Conservation (phyloP, 164 flowering plant genomes). For the Vitis vinifera region DNA sequence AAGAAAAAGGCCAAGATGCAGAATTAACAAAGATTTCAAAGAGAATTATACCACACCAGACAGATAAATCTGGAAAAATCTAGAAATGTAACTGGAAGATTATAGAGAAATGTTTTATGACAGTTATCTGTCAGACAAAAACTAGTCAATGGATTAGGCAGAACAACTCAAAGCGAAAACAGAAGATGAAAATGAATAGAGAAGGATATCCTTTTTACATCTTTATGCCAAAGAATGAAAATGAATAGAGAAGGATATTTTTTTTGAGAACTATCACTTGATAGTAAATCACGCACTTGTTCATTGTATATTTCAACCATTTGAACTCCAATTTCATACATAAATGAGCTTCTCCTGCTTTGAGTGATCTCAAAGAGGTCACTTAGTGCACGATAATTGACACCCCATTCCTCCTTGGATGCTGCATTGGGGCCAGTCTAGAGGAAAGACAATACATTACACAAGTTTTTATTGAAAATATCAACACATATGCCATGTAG, state of each 20-base stretch:
- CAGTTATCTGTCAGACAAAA: neutral
- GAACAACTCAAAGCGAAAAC: neutral
- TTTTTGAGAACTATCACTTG: conserved; percentile 43
- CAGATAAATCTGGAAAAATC: neutral
- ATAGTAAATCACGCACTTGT: conserved; percentile 73
- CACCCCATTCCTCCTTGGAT: conserved; percentile 61
- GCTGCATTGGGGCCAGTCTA: conserved; percentile 61
- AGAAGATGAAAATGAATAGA: neutral
- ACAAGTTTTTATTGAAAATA: neutral
- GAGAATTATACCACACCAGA: neutral
- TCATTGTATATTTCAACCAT: conserved; percentile 82
- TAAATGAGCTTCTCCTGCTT: conserved; percentile 38
- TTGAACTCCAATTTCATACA: conserved; percentile 63
- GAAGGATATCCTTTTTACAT: neutral
- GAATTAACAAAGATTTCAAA: neutral
- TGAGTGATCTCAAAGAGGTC: conserved; percentile 64
- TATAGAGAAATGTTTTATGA: neutral
- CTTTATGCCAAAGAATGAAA: neutral
- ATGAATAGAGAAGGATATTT: conserved; percentile 59
- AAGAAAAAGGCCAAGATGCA: neutral
- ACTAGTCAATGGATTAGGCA: neutral
- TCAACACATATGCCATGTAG: neutral
- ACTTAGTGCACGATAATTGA: conserved; percentile 68
- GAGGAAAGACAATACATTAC: neutral
- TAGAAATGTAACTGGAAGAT: neutral